These are phyloP conservation scores for Ceratobasidium theobromae DNA, from an alignment of 1,284 basidiomycete genomes.

Conservation along the genomic window DNA sequence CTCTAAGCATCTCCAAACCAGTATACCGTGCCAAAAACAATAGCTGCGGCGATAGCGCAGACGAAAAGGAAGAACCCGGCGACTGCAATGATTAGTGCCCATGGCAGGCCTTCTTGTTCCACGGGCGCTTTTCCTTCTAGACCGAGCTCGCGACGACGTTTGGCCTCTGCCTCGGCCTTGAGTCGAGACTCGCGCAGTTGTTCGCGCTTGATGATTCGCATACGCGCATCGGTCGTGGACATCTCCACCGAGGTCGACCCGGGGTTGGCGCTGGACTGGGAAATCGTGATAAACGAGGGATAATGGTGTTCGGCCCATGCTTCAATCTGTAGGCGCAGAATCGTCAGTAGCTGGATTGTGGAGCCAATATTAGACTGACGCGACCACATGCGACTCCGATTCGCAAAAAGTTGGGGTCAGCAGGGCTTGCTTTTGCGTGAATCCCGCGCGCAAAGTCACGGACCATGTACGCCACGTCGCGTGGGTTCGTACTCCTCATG, in stretches of 20 bases:
- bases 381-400: slow-evolving; percentile 80
- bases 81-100: slow-evolving; percentile 47
- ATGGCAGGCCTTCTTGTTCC: slow-evolving; percentile 39
- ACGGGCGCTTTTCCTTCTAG: slow-evolving; percentile 4
- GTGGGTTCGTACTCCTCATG: slow-evolving; percentile 85
- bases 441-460: slow-evolving; percentile 79
- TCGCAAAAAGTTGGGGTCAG: slow-evolving; percentile 86
- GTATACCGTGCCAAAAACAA: slow-evolving; percentile 7
- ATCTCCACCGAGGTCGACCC: slow-evolving; percentile 45
- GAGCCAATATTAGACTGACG: slow-evolving; percentile 44
- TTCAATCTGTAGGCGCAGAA: slow-evolving; percentile 75
- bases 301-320: slow-evolving; percentile 89
- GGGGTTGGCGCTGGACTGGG: slow-evolving; percentile 41
- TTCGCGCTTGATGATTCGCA: slow-evolving; percentile 50
- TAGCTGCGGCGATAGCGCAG: slow-evolving; percentile 12
- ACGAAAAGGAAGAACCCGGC: slow-evolving; percentile 49
- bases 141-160: slow-evolving; percentile 37
- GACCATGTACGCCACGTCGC: slow-evolving; percentile 91
- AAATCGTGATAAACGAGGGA: slow-evolving; percentile 74
- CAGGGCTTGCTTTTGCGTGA: slow-evolving; percentile 73
- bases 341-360: neutral
- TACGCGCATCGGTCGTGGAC: slow-evolving; percentile 58
- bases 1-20: neutral
- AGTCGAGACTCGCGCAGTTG: slow-evolving; percentile 46
- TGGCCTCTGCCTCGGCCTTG: slow-evolving; percentile 51